Base-by-base conservation (phyloP, 163 green algal species). In the Picocystis sp. region DNA sequence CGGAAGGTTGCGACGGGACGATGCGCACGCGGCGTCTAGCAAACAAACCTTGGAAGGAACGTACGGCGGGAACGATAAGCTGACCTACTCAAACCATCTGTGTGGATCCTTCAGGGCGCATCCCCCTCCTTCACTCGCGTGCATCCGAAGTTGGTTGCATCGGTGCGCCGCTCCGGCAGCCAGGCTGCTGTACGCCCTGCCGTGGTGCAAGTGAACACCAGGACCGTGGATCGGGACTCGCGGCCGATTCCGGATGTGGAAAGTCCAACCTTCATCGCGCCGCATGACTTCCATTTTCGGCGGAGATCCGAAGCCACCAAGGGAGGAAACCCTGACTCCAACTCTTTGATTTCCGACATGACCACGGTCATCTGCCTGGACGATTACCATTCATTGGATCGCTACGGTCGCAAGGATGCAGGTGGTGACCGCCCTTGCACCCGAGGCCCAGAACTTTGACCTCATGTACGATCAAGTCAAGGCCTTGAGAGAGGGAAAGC, bases 221-320 rank as follows among this genome's bases (percentile, higher is more conserved):
- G 29, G 62, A 84, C 78, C 12, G 76, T 98, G 5, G 81, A 89
- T 98, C 43, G 89, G 89, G n/a, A 48, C 76, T 98, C 51, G 89
- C 89, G 38, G 89, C 89, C 21, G 89, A 98, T 75, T 96, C 86
- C 58, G 86, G 89, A 21, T 98, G 89, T 76, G 89, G 89, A 69
- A 98, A 98, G 81, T 96, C 87, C 52, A 98, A n/a, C 89, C 35
- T 98, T 98, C 83, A 98, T 98, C n/a, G 89, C 71, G 89, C 47
- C 78, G 89, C 62, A 83, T 98, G 78, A 98, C 89, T n/a, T 66
- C 56, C 56, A 79, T 97, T 38, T 98, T 98, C 66, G 89, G 89
- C 29, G 89, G 89, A 42, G 64, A 67, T 24, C 75, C 89, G 49
- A 81, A 85, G 64, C 81, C 89, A 45, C 89, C 89, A 67, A 73